A percentile compares a stretch with the other conserved stretches of the same genome.
Conservation (phyloP, 179 eudicot genomes). For the Beta corolliflora region DNA sequence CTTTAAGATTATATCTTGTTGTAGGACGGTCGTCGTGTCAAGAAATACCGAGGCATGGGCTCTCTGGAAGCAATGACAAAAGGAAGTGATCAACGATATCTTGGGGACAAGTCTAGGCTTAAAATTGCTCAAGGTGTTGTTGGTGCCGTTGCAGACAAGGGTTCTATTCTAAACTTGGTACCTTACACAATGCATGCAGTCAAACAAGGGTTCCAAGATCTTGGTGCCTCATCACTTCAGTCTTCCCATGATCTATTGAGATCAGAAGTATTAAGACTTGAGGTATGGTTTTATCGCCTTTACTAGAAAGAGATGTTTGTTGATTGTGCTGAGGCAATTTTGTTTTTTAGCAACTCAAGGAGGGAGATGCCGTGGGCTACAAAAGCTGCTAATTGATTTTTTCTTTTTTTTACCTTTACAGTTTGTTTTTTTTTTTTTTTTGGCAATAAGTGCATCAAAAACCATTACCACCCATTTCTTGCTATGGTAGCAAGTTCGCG, state of each 20-base stretch:
- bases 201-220: slow-evolving; percentile 91
- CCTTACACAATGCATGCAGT: slow-evolving; percentile 92
- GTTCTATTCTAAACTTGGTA: slow-evolving; percentile 71
- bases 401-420: too few relatives aligned
- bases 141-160: slow-evolving; percentile 92
- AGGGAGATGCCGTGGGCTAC: too few relatives aligned
- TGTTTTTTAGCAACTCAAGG: too few relatives aligned
- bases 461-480: too few relatives aligned
- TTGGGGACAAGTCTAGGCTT: slow-evolving; percentile 80
- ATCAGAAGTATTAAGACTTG: slow-evolving; percentile 72
- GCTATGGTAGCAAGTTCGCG: too few relatives aligned
- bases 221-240: slow-evolving; percentile 72
- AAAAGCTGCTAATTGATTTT: too few relatives aligned
- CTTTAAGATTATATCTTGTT: background rate
- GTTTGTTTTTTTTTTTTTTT: too few relatives aligned
- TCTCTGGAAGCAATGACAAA: slow-evolving; percentile 92
- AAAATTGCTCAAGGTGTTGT: slow-evolving; percentile 96
- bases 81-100: slow-evolving; percentile 89
- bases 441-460: too few relatives aligned
- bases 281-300: slow-evolving; percentile 44
- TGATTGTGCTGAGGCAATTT: background rate
- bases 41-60: slow-evolving; percentile 95
- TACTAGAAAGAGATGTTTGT: background rate
- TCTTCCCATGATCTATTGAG: slow-evolving; percentile 74
- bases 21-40: slow-evolving; percentile 71